These are phyloP conservation scores for Thermothielavioides terrestris DNA, from an alignment of 495 filamentous ascomycete genomes.

Conservation along the genomic window DNA sequence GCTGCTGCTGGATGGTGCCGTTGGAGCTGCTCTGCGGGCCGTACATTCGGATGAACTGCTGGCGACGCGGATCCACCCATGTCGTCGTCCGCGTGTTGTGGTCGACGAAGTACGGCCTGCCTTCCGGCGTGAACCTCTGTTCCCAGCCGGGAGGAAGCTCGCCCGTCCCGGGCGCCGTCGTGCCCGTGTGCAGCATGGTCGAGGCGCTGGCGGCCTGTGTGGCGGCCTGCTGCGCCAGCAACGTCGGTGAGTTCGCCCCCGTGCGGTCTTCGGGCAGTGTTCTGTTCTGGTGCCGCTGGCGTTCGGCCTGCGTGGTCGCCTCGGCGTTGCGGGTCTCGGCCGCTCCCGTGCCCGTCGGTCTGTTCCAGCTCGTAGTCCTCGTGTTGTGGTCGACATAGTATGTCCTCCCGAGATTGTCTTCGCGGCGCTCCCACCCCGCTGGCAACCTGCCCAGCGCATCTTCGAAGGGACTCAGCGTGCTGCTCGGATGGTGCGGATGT, in stretches of 20 bases:
- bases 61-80: slow-evolving; percentile 96
- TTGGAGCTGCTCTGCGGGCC: slow-evolving; percentile 67
- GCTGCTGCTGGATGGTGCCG: slow-evolving; percentile 92
- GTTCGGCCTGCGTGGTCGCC: slow-evolving; percentile 82
- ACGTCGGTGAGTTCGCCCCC: slow-evolving; percentile 82
- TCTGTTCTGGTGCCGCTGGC: slow-evolving; percentile 86
- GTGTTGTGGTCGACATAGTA: slow-evolving; percentile 99
- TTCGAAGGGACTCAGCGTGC: slow-evolving; percentile 84
- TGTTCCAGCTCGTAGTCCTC: slow-evolving; percentile 88
- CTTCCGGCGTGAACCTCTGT: slow-evolving; percentile 89
- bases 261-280: slow-evolving; percentile 95
- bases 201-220: slow-evolving; percentile 50
- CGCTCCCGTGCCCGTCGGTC: slow-evolving; percentile 72
- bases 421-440: slow-evolving; percentile 89
- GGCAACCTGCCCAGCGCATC: slow-evolving; percentile 88
- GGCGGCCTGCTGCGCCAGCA: slow-evolving; percentile 53
- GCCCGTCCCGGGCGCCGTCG: slow-evolving; percentile 87
- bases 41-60: slow-evolving; percentile 98
- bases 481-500: slow-evolving; percentile 31
- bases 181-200: slow-evolving; percentile 89
- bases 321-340: slow-evolving; percentile 68
- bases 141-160: slow-evolving; percentile 96
- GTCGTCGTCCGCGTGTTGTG: slow-evolving; percentile 98
- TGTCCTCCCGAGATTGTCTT: slow-evolving; percentile 94
- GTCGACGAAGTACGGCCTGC: slow-evolving; percentile 94